Base-by-base conservation (phyloP, 257 asterid species). In the Nicotiana noctiflora region DNA sequence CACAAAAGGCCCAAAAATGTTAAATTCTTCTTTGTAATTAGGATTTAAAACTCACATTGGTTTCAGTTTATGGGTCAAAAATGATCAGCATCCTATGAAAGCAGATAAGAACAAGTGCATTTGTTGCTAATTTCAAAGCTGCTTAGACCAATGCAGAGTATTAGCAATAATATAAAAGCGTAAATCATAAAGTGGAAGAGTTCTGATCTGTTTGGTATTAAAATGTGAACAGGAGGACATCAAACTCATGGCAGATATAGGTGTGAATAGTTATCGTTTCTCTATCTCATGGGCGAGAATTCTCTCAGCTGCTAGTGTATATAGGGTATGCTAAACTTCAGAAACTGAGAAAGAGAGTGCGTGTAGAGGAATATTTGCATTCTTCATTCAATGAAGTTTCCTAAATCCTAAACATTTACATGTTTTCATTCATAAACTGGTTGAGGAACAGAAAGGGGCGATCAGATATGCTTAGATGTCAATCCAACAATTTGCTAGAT, bases 261-360 rank as follows among this genome's bases (percentile, higher is more conserved):
- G 80, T 5, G 75, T 81, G 75, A 72, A 74, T 56, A 74, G 84
- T 55, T 81, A 23, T 64, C 79, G 79, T 70, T 81, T 81, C 56
- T 81, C 84, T 14, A 72, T 81, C 19, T 81, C 84, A 60, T 81
- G 84, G 84, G 34, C 84, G 23, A 60, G 84, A 81, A 81, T 81
- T 70, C 29, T 25, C n/a, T n/a, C n/a, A n/a, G n/a, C n/a, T n/a
- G n/a, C n/a, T n/a, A n/a, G n/a, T n/a, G n/a, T n/a, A n/a, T n/a
- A n/a, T n/a, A n/a, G n/a, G n/a, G n/a, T n/a, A n/a, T n/a, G n/a
- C n/a, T n/a, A n/a, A n/a, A n/a, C n/a, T n/a, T n/a, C n/a, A n/a
- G n/a, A n/a, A n/a, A n/a, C n/a, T n/a, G n/a, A n/a, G n/a, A n/a
- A n/a, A n/a, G n/a, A n/a, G n/a, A n/a, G n/a, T n/a, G n/a, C n/a